Base-by-base conservation (phyloP, 139 green algal genomes). In the Closterium sp. region DNA sequence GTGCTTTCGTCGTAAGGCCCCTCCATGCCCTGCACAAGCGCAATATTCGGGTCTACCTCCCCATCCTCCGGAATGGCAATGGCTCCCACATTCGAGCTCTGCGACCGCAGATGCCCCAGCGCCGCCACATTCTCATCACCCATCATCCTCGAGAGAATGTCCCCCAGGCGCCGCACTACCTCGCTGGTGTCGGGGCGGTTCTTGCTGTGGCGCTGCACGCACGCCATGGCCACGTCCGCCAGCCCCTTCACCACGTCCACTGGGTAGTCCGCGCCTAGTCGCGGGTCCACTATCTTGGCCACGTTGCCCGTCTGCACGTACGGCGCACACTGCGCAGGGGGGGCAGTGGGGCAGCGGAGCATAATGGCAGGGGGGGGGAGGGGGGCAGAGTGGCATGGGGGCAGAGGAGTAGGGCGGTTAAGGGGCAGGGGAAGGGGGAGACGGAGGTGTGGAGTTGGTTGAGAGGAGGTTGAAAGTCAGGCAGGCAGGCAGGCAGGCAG, bases 181-280 rank as follows among this genome's bases (percentile, higher is more conserved):
- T 92, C 89, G 25, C 38, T 84, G 2, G 90, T 92, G 84, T 64
- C 32, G 84, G 89, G 89, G 32, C 89, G 30, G 12, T 90, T 64
- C 16, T 69, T 34, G 28, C 33, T 38, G 34, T 90, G 33, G 32
- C 55, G 34, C 35, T n/a, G 33, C 81, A 92, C 21, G 85, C 89
- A 92, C 34, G 43, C 31, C 25, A 89, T n/a, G 33, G 89, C 89
- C 30, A 89, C 86, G 30, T 89, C 64, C 31, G 86, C 86, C 86
- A 89, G 64, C 0, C 28, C 30, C 64, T 89, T 43, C 1, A 33
- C 30, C 1, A 34, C 66, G 30, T 89, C 86, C 55, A 83, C 35
- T 9, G 30, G 30, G 30, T 34, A 89, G 86, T 89, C 86, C 0
- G 35, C 86, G 12, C 33, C 84, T n/a, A 89, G 55, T 0, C 30